Percentiles rank a stretch among this genome's conserved stretches.
phyloP scores from a whole-genome alignment of 495 filamentous ascomycete genomes.

The Neurospora africana region DNA sequence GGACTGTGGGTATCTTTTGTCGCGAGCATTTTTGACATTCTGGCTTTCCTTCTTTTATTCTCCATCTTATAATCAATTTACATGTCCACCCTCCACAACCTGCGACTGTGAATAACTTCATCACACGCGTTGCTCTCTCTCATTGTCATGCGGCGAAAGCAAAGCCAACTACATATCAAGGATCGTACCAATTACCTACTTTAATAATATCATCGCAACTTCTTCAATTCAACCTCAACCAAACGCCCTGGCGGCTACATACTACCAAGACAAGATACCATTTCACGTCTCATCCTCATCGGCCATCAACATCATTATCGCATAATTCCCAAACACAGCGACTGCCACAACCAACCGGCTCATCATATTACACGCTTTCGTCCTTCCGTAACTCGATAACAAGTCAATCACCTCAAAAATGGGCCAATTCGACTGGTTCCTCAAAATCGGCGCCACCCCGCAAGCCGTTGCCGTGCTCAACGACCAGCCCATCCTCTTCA shows the following conservation, averaged over 20 bases:
- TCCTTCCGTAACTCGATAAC: background rate
- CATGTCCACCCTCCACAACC: background rate
- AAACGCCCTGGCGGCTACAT: background rate
- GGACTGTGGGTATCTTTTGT: background rate
- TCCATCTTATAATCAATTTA: background rate
- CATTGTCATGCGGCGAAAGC: background rate
- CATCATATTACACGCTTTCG: background rate
- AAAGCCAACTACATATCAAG: background rate
- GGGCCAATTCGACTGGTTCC: slow-evolving; percentile 41
- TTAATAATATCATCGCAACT: background rate
- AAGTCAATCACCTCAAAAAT: slow-evolving; percentile 8
- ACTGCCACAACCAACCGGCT: background rate
- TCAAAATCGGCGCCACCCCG: slow-evolving; percentile 36
- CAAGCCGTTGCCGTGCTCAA: slow-evolving; percentile 40
- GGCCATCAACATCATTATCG: background rate
- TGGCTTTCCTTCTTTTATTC: background rate
- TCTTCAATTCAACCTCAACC: background rate
- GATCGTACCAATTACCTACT: background rate
- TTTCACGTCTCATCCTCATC: too few relatives aligned
- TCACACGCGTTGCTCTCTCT: background rate
- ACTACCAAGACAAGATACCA: background rate
- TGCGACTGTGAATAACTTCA: background rate
- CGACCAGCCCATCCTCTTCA: slow-evolving; percentile 43
- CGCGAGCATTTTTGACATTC: background rate
- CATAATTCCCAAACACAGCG: background rate